Evolutionary conservation across 2,329 filamentous ascomycete species (phyloP).

Genomic region (Rutstroemia sp.): DNA sequence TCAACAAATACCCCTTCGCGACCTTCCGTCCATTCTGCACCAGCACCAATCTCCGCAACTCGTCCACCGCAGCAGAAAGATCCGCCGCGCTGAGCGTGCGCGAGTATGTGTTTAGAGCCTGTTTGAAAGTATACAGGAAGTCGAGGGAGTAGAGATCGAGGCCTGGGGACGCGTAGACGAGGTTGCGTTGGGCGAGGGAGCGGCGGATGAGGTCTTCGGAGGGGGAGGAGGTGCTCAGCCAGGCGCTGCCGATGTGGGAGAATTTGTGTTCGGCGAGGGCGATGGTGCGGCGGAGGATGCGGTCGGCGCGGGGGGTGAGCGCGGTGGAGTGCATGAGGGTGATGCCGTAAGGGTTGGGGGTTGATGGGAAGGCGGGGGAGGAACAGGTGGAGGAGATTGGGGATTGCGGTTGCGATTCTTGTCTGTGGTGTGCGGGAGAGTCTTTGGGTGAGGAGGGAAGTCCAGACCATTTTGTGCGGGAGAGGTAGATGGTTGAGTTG

Average conservation of each 20-base stretch:
- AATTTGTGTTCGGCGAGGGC: constrained; percentile 46
- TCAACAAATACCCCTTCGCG: constrained; percentile 42
- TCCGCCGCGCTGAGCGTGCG: constrained; percentile 31
- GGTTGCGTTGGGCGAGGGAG: constrained; percentile 52
- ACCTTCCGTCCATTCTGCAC: constrained; percentile 44
- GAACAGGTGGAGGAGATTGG: constrained; percentile 11
- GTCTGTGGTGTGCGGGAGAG: constrained; percentile 4
- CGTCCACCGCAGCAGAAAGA: constrained; percentile 55
- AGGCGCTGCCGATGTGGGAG: constrained; percentile 29
- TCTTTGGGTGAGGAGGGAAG: constrained; percentile 22
- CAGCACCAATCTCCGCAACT: constrained; percentile 52
- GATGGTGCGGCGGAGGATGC: constrained; percentile 40
- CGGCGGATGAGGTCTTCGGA: constrained; percentile 46
- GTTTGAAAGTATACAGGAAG: constrained; percentile 57
- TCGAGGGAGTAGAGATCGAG: constrained; percentile 54
- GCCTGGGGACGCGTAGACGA: constrained; percentile 52
- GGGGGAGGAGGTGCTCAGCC: constrained; percentile 29
- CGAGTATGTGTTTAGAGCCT: constrained; percentile 50
- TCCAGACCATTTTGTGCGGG: constrained; percentile 21
- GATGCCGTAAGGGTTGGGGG: constrained; percentile 39
- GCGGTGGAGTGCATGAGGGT: constrained; percentile 41
- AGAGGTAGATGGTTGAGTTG: constrained; percentile 11
- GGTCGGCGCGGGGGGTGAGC: constrained; percentile 40
- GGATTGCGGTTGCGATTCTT: background rate
- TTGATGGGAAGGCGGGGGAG: constrained; percentile 17